These are phyloP conservation scores for Petunia hybrid DNA, from an alignment of 305 asterid genomes.

Conservation along the genomic window DNA sequence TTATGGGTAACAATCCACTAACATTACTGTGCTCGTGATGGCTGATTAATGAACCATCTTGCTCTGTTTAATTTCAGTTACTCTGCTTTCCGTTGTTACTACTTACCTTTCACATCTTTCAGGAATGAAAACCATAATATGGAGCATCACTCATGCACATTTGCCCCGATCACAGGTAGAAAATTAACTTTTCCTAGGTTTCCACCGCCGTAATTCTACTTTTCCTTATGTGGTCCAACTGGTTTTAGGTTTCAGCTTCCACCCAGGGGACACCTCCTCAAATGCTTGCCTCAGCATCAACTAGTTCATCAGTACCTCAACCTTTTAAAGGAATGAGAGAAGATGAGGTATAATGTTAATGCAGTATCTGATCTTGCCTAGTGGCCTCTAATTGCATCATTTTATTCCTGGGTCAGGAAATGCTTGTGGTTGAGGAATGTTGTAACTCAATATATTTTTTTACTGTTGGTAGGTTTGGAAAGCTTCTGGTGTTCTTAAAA, in stretches of 20 bases:
- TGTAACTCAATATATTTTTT: neutral
- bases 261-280: slow-evolving; percentile 94
- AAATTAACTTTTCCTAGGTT: slow-evolving; percentile 25
- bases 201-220: neutral
- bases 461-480: slow-evolving; percentile 83
- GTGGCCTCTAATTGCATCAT: slow-evolving; percentile 9
- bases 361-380: slow-evolving; percentile 25
- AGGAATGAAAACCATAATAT: slow-evolving; percentile 99
- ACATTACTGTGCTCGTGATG: slow-evolving; percentile 34
- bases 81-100: slow-evolving; percentile 30
- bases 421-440: slow-evolving; percentile 25
- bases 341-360: slow-evolving; percentile 76
- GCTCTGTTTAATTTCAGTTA: slow-evolving; percentile 6
- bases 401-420: slow-evolving; percentile 11
- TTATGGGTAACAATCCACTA: slow-evolving; percentile 75
- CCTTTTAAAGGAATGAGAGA: slow-evolving; percentile 97
- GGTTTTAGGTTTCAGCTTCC: slow-evolving; percentile 81
- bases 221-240: slow-evolving; percentile 30
- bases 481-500: slow-evolving; percentile 97
- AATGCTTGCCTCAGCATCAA: slow-evolving; percentile 67
- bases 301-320: slow-evolving; percentile 74
- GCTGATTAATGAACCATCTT: slow-evolving; percentile 22
- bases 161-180: slow-evolving; percentile 93
- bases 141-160: slow-evolving; percentile 99
- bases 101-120: slow-evolving; percentile 38